Evolutionary conservation across 2,329 filamentous ascomycete genomes (phyloP).

Genomic region (Aspergillus proliferans): DNA sequence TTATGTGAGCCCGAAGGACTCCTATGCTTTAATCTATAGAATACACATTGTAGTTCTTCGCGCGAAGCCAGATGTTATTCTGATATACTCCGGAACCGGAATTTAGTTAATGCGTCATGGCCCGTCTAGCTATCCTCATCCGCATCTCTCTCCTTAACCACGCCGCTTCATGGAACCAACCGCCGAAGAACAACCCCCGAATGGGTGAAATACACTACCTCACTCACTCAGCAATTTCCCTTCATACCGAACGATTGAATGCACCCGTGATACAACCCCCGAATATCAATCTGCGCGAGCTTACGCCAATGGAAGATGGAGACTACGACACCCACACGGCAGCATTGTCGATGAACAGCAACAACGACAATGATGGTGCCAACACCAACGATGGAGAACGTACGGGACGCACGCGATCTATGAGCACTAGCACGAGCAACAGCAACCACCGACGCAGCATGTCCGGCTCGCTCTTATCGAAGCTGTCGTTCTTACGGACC

Average conservation of each 20-base stretch:
- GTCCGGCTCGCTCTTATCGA: slow-evolving; percentile 62
- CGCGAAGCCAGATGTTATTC: no score
- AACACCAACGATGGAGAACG: slow-evolving; percentile 13
- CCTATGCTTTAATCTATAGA: no score
- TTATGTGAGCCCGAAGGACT: no score
- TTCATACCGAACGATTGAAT: slow-evolving; percentile 12
- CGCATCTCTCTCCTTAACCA: not conserved
- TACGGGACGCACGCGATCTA: slow-evolving; percentile 25
- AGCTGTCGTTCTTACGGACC: slow-evolving; percentile 61
- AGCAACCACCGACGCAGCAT: slow-evolving; percentile 48
- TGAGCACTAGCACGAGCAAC: slow-evolving; percentile 17
- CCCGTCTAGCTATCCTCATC: not conserved
- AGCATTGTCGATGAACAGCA: slow-evolving; percentile 21
- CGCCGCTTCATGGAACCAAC: not conserved
- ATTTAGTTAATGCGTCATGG: not conserved
- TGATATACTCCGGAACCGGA: no score
- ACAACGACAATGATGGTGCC: slow-evolving; percentile 1
- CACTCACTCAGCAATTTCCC: not conserved
- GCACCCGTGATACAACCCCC: slow-evolving; percentile 5
- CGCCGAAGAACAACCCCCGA: slow-evolving; percentile 1
- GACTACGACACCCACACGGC: slow-evolving; percentile 17
- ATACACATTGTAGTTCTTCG: no score
- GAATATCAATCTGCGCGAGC: slow-evolving; percentile 13
- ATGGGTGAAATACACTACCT: not conserved
- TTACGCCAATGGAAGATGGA: slow-evolving; percentile 33